A percentile compares a stretch with the other conserved stretches of the same genome.
Evolutionary conservation across 2,329 filamentous ascomycete species (phyloP).

Genomic region (Ceratocystis cubensis): DNA sequence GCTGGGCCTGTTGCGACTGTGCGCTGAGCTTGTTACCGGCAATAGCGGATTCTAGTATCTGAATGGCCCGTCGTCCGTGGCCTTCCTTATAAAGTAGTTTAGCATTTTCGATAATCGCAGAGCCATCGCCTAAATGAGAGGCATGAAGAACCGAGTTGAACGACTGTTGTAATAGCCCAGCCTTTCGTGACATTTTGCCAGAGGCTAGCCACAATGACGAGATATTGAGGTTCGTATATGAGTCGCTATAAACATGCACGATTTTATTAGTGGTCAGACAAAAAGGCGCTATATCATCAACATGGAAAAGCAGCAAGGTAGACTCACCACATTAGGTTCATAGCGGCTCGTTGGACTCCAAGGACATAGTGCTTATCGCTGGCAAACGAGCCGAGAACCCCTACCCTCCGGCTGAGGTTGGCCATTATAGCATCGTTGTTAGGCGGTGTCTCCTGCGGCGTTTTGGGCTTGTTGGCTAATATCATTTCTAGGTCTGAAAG

Average conservation of each 20-base stretch:
- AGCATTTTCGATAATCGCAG: conserved; percentile 87
- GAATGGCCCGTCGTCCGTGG: conserved; percentile 88
- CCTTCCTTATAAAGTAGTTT: conserved; percentile 87
- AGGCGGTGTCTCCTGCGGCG: background rate
- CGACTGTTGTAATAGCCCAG: conserved; percentile 69
- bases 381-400: conserved; percentile 76
- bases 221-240: conserved; percentile 51
- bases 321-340: conserved; percentile 61
- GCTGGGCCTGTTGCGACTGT: background rate
- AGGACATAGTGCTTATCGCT: conserved; percentile 90
- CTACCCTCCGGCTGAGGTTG: conserved; percentile 63
- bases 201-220: conserved; percentile 77
- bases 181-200: conserved; percentile 74
- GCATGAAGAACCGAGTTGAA: conserved; percentile 91
- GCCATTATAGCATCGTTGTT: conserved; percentile 31
- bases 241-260: conserved; percentile 15
- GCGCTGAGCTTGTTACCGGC: conserved; percentile 33
- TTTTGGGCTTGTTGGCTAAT: conserved; percentile 30
- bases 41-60: conserved; percentile 78
- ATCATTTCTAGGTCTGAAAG: conserved; percentile 79
- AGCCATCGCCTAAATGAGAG: conserved; percentile 67
- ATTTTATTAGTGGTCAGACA: background rate
- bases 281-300: background rate
- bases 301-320: background rate
- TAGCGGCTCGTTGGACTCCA: conserved; percentile 70